Percentiles rank a stretch among this genome's conserved stretches.
These are phyloP conservation scores for Pleurotus salmoneostramineus DNA, from an alignment of 768 basidiomycete species.

Conservation along the genomic window DNA sequence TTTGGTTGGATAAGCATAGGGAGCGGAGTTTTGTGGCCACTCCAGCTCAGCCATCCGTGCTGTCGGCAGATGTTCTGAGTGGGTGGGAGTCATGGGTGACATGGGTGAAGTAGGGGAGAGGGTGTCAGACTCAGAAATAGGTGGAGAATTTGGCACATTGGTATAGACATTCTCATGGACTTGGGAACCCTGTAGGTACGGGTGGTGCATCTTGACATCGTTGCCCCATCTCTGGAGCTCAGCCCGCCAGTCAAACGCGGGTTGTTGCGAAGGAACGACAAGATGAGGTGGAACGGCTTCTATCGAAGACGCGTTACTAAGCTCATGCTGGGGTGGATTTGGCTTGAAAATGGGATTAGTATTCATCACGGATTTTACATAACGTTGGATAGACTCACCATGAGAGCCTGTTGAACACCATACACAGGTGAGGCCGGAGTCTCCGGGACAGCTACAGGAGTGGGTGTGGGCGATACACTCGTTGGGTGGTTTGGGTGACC, in stretches of 20 bases:
- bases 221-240: not conserved
- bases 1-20: not conserved
- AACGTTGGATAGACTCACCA: too few species aligned
- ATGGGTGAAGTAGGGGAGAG: not conserved
- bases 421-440: too few species aligned
- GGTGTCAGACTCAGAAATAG: not conserved
- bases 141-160: not conserved
- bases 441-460: too few species aligned
- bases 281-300: slow-evolving; percentile 4
- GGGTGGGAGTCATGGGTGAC: not conserved
- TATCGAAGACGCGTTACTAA: not conserved
- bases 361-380: too few species aligned
- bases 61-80: not conserved
- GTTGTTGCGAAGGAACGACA: slow-evolving; percentile 8
- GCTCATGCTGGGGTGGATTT: too few species aligned
- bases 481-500: too few species aligned
- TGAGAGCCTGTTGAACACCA: too few species aligned
- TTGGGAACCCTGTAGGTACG: not conserved
- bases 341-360: too few species aligned
- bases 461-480: too few species aligned
- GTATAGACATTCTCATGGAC: not conserved
- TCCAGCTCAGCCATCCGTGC: not conserved
- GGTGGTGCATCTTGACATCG: not conserved
- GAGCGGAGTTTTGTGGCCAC: not conserved
- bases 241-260: not conserved